Base-by-base conservation (phyloP, 768 basidiomycete genomes). In the Pholiota microspora region DNA sequence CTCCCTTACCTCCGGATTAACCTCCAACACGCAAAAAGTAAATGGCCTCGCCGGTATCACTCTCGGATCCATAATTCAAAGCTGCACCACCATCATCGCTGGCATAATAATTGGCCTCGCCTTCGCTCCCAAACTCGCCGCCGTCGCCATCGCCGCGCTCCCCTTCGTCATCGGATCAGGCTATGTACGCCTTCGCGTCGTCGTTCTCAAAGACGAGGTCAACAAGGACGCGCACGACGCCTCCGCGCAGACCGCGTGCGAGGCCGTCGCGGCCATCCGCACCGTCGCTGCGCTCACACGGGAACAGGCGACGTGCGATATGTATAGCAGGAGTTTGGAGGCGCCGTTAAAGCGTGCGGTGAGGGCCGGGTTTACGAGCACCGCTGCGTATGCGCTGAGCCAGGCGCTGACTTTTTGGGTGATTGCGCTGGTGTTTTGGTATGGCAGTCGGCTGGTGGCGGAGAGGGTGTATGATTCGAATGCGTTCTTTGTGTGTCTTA, bases 231-330 rank as follows among this genome's bases (percentile, higher is more conserved):
- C 85, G 0, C 92, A 98, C 65, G 89, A 87, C 61, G 70, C 70
- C 2, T 92, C 90, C 24, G 92, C 94, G 3, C 93, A 96, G 56
- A 67, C 94, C 21, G 94, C 94, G 38, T 94, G 93, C 60, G 95
- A 98, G 69, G 92, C 93, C 28, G 92, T 93, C 18, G 88, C 81
- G 8, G 80, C 95, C 8, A 95, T 98, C 62, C 82, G 91, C 35
- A 97, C 95, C 2, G 94, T 98, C 27, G 93, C 94, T 4, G 78
- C 87, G 0, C 76, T 98, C 32, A 95, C 93, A 0, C 77, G 94
- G 21, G 95, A 98, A 67, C 79, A 85, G 16, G 91, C 94, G 56
- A 92, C 90, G 64, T 74, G 79, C 44, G 65, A 73, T n/a, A 64
- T 82, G 5, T 92, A 92, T 70, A 84, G 82, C 62, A 49, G 77